Evolutionary conservation across 306 rosid genomes (phyloP).

Genomic region (Arachis stenosperma): DNA sequence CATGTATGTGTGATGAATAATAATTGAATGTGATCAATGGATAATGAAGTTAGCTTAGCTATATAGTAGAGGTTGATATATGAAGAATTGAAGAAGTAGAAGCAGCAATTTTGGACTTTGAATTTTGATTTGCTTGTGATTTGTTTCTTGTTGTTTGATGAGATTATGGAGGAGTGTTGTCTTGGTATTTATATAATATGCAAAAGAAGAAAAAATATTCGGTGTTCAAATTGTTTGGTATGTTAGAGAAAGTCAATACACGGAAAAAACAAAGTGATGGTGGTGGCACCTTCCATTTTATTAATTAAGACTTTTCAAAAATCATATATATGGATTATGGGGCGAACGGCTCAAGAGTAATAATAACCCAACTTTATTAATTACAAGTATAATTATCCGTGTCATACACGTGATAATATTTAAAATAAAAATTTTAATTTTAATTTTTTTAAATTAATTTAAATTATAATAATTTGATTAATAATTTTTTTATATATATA

Average conservation of each 20-base stretch:
- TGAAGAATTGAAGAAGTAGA: neutral
- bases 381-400: no score
- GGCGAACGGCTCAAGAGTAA: no score
- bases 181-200: neutral
- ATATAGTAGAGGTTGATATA: neutral
- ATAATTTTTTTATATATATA: neutral
- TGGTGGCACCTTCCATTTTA: neutral
- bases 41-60: no score
- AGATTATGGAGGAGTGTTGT: neutral
- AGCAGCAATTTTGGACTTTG: neutral
- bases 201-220: neutral
- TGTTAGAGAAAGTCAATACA: neutral
- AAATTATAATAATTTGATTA: no score
- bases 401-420: no score
- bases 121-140: neutral
- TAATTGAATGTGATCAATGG: neutral
- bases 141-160: neutral
- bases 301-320: neutral
- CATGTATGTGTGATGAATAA: slow-evolving; percentile 37
- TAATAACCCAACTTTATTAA: no score
- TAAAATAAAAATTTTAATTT: no score
- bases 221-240: neutral
- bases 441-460: no score
- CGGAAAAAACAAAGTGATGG: neutral
- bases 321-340: neutral